Evolutionary conservation across 192 early-diverging fungal species (phyloP), one percentile per base, ranked within the genome.

Genomic region (Linnemannia exigua): DNA sequence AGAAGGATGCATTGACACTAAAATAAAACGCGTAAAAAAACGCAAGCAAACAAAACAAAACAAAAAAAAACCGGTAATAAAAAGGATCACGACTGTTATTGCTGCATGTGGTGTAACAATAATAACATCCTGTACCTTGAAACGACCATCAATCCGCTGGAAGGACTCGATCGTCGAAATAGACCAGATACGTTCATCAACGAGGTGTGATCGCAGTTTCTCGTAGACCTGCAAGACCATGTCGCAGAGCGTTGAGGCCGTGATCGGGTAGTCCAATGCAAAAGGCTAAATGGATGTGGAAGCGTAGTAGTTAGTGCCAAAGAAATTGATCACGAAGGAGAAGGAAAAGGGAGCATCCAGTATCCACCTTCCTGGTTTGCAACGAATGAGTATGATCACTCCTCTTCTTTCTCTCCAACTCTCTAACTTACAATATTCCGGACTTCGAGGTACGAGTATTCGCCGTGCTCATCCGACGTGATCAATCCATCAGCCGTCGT

Each of bases 91-190:
- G 41, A 9, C 41, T 44, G 41, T 44, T 6, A n/a, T n/a, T 44
- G 41, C 41, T 44, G 9, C 41, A 44, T 44, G 41, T 44, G 41
- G n/a, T n/a, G n/a, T n/a, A n/a, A n/a, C n/a, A n/a, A n/a, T n/a
- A n/a, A n/a, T 44, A 44, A 44, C 41, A 44, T 44, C 41, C 50
- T 25, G 66, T 74, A 85, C 82, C 82, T 85, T 85, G 74, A 85
- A 79, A 8, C 77, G 63, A 3, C n/a, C 20, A 47, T 85, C 82
- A 5, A 75, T 46, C 54, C 71, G 79, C n/a, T 75, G 72, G 68
- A 85, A 85, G 28, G 35, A 31, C 5, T 85, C 82, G 0, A 85
- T 20, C 0, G 54, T 66, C 0, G 0, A 0, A 14, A 61, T 0
- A 0, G 72, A 33, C 82, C 82, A 85, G 8, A 61, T 6, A 0